Conservation (phyloP, 257 asterid species). For the Ilex aquifolium region DNA sequence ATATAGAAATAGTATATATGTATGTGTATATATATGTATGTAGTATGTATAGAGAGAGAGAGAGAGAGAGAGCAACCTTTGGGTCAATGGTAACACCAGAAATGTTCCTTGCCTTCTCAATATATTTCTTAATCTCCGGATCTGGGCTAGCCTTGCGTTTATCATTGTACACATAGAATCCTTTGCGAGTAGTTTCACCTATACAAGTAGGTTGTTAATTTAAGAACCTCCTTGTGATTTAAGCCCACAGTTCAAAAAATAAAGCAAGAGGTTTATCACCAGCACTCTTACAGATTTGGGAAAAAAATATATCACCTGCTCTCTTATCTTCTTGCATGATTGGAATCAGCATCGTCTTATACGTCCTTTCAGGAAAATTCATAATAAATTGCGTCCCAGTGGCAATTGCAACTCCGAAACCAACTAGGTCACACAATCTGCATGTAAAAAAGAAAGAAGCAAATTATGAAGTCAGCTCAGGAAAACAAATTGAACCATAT, state of each 20-base stretch:
- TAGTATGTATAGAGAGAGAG: conserved; percentile 1
- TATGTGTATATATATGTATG: not conserved
- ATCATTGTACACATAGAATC: conserved; percentile 70
- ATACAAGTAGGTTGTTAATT: conserved; percentile 9
- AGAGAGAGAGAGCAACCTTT: conserved; percentile 40
- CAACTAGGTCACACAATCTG: conserved; percentile 89
- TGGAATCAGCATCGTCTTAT: conserved; percentile 79
- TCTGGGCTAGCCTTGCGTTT: conserved; percentile 92
- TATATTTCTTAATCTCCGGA: conserved; percentile 70
- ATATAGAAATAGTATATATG: not conserved
- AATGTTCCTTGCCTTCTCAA: conserved; percentile 70
- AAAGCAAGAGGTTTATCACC: not conserved
- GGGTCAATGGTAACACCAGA: conserved; percentile 78
- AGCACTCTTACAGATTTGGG: not conserved
- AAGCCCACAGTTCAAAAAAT: not conserved
- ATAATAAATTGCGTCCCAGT: conserved; percentile 72
- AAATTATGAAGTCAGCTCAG: conserved; percentile 6
- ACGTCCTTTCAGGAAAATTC: conserved; percentile 79
- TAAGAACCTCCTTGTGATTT: conserved; percentile 4
- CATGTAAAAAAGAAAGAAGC: not conserved
- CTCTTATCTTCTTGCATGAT: conserved; percentile 92
- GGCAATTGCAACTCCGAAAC: conserved; percentile 84
- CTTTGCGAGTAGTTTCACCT: conserved; percentile 83
- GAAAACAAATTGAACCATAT: too few species aligned
- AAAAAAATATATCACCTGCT: conserved; percentile 38